Base-by-base conservation (phyloP, 441 rosid species). In the Gossypium davidsonii region DNA sequence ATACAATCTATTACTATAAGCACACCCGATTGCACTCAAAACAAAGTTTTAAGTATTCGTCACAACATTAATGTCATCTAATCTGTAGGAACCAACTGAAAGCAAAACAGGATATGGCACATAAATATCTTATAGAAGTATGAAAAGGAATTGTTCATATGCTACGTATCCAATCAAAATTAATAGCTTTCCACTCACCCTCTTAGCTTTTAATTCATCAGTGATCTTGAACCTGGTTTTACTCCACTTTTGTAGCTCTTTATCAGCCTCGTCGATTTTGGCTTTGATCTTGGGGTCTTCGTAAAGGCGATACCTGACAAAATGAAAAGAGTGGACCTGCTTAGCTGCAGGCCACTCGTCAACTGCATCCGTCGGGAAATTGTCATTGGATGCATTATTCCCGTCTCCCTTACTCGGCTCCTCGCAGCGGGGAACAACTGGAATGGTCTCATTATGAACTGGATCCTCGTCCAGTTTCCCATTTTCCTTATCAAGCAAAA, bases 271-370 rank as follows among this genome's bases (percentile, higher is more conserved):
- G 67, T 86, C 92, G 11, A 91, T 78, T 81, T 87, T 85, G 28
- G 82, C 82, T 60, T 84, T 91, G 55, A 88, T 83, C 80, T 83
- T 86, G 3, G 97, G 97, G 79, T 95, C 94, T 8, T 91, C 94
- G 15, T 73, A 85, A 37, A 78, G 73, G 4, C 86, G 79, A 73
- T 74, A 83, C 76, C 79, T 86, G 9, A 88, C 84, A 14, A 93
- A 83, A 83, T 89, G 89, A 63, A 88, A 93, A 55, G 55, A 20
- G 78, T 87, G 87, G 72, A 82, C 75, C 85, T 84, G 81, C 73
- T 67, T 78, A 37, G 80, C 81, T 48, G 81, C 85, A 59, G 96
- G 90, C 96, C 96, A 90, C 78, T 90, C 93, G 7, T 83, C 88
- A 42, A 61, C 77, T 0, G 84, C 92, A 79, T 90, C 82, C 82